Conservation (phyloP, 768 basidiomycete species). For the Tricholoma matsutake region DNA sequence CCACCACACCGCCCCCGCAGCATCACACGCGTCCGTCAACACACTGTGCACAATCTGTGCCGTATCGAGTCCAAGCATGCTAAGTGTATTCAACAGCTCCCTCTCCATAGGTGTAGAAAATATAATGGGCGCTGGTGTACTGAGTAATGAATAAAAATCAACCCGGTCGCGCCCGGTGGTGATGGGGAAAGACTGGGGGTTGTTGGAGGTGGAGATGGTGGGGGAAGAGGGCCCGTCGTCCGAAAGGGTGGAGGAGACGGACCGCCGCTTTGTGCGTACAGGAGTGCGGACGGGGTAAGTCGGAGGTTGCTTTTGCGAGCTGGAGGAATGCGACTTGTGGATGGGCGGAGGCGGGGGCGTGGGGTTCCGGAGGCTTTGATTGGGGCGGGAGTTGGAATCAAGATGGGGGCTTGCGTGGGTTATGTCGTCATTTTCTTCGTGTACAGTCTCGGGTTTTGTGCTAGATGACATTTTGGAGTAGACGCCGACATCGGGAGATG, state of each 20-base stretch:
- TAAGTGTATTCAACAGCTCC: constrained; percentile 71
- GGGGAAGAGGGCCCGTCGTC: constrained; percentile 46
- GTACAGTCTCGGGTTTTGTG: constrained; percentile 43
- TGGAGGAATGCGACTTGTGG: constrained; percentile 20
- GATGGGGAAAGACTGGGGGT: constrained; percentile 34
- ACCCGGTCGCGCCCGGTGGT: constrained; percentile 27
- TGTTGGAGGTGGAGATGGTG: constrained; percentile 41
- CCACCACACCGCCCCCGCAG: constrained; percentile 94
- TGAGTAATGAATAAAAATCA: constrained; percentile 64
- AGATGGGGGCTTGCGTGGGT: constrained; percentile 1
- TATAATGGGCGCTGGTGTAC: constrained; percentile 69
- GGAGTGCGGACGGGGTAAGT: constrained; percentile 79
- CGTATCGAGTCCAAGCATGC: constrained; percentile 82
- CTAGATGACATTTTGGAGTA: constrained; percentile 32
- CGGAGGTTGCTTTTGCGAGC: constrained; percentile 47
- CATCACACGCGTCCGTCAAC: constrained; percentile 87
- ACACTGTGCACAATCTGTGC: constrained; percentile 96
- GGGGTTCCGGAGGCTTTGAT: not conserved
- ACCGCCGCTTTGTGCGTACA: constrained; percentile 91
- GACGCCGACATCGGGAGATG: constrained; percentile 34
- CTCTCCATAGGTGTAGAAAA: constrained; percentile 85
- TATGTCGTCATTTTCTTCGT: constrained; percentile 46
- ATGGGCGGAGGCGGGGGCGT: constrained; percentile 20
- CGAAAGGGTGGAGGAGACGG: constrained; percentile 85
- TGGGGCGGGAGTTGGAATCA: no score